These are phyloP conservation scores for Schrenkiella parvula DNA, from an alignment of 345 rosid genomes.

Conservation along the genomic window DNA sequence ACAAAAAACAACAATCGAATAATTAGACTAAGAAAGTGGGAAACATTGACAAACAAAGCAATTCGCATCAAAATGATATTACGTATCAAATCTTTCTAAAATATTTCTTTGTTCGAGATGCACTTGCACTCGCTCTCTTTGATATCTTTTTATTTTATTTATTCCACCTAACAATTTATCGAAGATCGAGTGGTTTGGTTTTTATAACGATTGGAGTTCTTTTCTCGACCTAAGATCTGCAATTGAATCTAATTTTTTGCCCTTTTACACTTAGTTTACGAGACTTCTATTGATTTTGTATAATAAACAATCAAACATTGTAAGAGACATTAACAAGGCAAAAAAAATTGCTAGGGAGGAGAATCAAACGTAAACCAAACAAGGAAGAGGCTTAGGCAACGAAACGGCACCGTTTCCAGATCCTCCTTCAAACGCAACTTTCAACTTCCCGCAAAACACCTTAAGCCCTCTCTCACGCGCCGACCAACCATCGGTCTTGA, in stretches of 20 bases:
- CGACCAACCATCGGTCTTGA: constrained; percentile 34
- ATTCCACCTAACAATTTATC: not conserved
- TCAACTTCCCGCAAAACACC: constrained; percentile 33
- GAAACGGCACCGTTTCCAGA: constrained; percentile 32
- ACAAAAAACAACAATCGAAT: not conserved
- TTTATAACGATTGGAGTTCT: not conserved
- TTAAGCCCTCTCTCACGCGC: constrained; percentile 35
- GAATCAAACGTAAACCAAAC: constrained; percentile 33
- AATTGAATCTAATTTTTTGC: not conserved
- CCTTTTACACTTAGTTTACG: not conserved
- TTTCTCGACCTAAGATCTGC: not conserved
- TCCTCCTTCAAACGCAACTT: constrained; percentile 22
- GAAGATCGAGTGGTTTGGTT: not conserved
- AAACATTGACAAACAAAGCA: not conserved
- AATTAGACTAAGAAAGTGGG: not conserved
- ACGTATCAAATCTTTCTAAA: not conserved
- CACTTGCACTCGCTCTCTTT: not conserved
- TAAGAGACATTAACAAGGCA: not conserved
- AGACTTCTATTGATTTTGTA: not conserved
- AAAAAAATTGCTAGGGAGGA: not conserved
- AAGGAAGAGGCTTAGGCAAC: constrained; percentile 29
- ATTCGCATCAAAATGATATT: not conserved
- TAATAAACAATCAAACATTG: not conserved
- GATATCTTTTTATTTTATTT: not conserved
- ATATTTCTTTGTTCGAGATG: not conserved